Evolutionary conservation across 106 monocot species (phyloP).

Genomic region (Agapanthus africanus): DNA sequence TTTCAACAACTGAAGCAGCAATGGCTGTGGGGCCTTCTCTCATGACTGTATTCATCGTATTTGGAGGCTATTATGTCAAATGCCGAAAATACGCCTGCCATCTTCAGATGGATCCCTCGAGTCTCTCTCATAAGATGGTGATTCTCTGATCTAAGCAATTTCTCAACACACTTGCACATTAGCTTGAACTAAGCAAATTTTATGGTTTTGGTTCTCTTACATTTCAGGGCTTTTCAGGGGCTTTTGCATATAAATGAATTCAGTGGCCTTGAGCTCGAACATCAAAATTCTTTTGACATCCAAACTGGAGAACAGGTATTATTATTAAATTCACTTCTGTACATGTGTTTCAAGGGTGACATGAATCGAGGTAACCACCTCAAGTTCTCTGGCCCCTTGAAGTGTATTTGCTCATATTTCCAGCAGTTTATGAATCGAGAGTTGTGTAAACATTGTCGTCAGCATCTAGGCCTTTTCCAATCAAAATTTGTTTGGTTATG

Average conservation of each 20-base stretch:
- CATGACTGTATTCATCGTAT: slow-evolving; percentile 97
- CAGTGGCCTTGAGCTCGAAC: slow-evolving; percentile 77
- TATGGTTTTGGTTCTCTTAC: neutral
- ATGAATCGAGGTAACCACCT: too few relatives aligned
- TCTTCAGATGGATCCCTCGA: slow-evolving; percentile 93
- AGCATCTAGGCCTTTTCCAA: too few relatives aligned
- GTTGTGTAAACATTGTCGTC: neutral
- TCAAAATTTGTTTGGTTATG: too few relatives aligned
- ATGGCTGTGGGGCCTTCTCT: slow-evolving; percentile 97
- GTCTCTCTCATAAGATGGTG: slow-evolving; percentile 98
- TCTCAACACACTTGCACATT: neutral
- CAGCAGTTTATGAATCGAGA: too few relatives aligned
- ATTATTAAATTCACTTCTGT: neutral
- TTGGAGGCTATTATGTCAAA: slow-evolving; percentile 99
- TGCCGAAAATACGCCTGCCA: slow-evolving; percentile 73
- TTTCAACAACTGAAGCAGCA: slow-evolving; percentile 90
- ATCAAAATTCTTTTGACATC: slow-evolving; percentile 68
- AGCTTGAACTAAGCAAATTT: neutral
- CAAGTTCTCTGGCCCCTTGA: too few relatives aligned
- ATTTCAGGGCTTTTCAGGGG: slow-evolving; percentile 92
- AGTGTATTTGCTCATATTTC: too few relatives aligned
- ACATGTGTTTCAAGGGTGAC: too few relatives aligned
- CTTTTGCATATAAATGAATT: slow-evolving; percentile 95
- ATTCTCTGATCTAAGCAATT: slow-evolving; percentile 4
- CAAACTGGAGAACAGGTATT: slow-evolving; percentile 94